A percentile compares a stretch with the other conserved stretches of the same genome.
Evolutionary conservation across 768 basidiomycete species (phyloP).

Genomic region (Tricholoma furcatifolium): DNA sequence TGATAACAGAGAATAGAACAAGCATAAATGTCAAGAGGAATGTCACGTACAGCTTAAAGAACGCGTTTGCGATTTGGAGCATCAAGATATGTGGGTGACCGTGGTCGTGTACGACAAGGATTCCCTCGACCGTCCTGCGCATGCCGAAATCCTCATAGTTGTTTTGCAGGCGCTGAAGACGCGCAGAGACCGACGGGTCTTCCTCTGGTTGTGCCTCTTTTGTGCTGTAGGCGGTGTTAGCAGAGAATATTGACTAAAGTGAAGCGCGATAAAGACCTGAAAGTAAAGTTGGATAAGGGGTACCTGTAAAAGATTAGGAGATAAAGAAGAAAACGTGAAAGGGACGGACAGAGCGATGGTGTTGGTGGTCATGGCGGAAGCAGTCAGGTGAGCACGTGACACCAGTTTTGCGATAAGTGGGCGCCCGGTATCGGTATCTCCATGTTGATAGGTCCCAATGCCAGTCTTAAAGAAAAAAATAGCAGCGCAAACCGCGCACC

Average conservation of each 20-base stretch:
- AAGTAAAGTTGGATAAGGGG: conserved; percentile 88
- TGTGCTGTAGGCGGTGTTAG: conserved; percentile 48
- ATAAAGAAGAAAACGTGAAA: not conserved
- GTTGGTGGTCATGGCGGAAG: conserved; percentile 35
- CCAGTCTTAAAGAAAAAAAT: not conserved
- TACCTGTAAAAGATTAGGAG: conserved; percentile 45
- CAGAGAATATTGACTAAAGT: too few species aligned
- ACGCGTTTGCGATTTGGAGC: conserved; percentile 98
- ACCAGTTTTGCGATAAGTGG: not conserved
- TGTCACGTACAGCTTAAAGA: conserved; percentile 90
- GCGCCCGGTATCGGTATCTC: too few species aligned
- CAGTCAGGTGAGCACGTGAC: conserved; percentile 13
- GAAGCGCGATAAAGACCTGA: conserved; percentile 54
- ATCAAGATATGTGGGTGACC: conserved; percentile 97
- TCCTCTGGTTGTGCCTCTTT: conserved; percentile 98
- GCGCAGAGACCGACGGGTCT: conserved; percentile 93
- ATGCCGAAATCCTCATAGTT: conserved; percentile 98
- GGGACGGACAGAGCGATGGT: conserved; percentile 48
- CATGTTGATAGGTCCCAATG: not conserved
- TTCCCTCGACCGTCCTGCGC: conserved; percentile 91
- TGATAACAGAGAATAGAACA: not conserved
- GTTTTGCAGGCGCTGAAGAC: conserved; percentile 90
- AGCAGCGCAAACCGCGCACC: too few species aligned
- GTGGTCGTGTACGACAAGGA: conserved; percentile 91
- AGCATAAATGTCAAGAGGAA: conserved; percentile 2